A percentile compares a stretch with the other conserved stretches of the same genome.
These are phyloP conservation scores for Hylodesmum podocarpum DNA, from an alignment of 306 rosid genomes.

Conservation along the genomic window DNA sequence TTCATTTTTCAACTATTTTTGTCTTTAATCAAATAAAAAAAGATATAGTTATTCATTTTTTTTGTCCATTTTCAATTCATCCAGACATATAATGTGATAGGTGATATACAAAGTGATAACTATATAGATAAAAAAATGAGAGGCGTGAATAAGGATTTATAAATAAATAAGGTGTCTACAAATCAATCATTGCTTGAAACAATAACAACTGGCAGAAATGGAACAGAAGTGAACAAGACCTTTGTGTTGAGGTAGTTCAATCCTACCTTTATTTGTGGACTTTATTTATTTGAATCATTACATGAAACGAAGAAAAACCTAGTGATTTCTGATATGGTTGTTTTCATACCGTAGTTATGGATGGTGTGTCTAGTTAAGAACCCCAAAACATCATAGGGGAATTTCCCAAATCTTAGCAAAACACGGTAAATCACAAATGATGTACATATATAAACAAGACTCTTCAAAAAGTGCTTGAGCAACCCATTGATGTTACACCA, in stretches of 20 bases:
- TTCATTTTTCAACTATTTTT: no score
- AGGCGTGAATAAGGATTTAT: no score
- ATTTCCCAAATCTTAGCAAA: slow-evolving; percentile 25
- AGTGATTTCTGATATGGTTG: background rate
- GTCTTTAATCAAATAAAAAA: no score
- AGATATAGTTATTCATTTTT: no score
- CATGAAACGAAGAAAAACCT: background rate
- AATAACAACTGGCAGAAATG: background rate
- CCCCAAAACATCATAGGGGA: slow-evolving; percentile 22
- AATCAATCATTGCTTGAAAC: no score
- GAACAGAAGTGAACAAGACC: background rate
- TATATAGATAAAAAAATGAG: no score
- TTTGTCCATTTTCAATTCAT: no score
- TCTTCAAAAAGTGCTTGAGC: slow-evolving; percentile 18
- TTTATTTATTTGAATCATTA: background rate
- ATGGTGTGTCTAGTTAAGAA: slow-evolving; percentile 4
- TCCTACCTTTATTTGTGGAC: background rate
- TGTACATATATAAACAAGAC: slow-evolving; percentile 8
- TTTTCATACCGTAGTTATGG: slow-evolving; percentile 22
- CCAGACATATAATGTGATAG: no score
- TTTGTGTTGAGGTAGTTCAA: background rate
- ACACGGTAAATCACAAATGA: background rate
- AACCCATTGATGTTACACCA: slow-evolving; percentile 39
- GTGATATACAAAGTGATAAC: no score
- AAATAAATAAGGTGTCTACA: no score